Base-by-base conservation (phyloP, 352 stramenopile genomes). In the Globisporangium carolinianum region DNA sequence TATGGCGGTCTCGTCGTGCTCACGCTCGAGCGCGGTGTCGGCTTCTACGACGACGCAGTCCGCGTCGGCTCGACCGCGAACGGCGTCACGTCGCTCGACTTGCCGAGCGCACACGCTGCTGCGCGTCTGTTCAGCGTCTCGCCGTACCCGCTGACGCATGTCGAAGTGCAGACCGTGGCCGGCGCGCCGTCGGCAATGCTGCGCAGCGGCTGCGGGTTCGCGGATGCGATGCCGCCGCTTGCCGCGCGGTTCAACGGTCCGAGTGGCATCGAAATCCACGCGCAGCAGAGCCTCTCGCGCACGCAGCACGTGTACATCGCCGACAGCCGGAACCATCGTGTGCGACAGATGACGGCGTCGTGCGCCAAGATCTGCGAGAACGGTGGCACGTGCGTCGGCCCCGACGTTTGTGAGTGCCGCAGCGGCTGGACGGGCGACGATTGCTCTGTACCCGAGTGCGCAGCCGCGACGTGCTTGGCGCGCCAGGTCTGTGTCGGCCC, bases 281-380 rank as follows among this genome's bases (percentile, higher is more conserved):
- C 73, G 0, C 65, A 73, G 14, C 73, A 67, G 12, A 75, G 71
- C 24, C 83, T 76, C 17, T 85, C 71, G 55, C 74, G 72, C n/a
- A 75, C 74, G 11, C 57, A 79, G 14, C 59, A 89, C 50, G 60
- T 98, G 43, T 92, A 91, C 50, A 74, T 98, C 41, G 89, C 95
- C 7, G 96, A 98, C 68, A 88, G 80, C 42, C 76, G 79, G n/a
- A 98, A 98, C 59, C 84, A 98, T 75, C 77, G 80, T 6, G 94
- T 98, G 52, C 83, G 96, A n/a, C 76, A 68, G 6, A 68, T 98
- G 57, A 94, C 84, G 3, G 94, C 96, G 6, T 76, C 67, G 8
- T 99, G 96, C 68, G 78, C 84, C 48, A 96, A 97, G 60, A 73
- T 89, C 46, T 98, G 96, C 64, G 96, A 99, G 71, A 99, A 99